These are phyloP conservation scores for Saccharum spontaneum DNA, from an alignment of 176 grass and related monocot species.

Conservation along the genomic window DNA sequence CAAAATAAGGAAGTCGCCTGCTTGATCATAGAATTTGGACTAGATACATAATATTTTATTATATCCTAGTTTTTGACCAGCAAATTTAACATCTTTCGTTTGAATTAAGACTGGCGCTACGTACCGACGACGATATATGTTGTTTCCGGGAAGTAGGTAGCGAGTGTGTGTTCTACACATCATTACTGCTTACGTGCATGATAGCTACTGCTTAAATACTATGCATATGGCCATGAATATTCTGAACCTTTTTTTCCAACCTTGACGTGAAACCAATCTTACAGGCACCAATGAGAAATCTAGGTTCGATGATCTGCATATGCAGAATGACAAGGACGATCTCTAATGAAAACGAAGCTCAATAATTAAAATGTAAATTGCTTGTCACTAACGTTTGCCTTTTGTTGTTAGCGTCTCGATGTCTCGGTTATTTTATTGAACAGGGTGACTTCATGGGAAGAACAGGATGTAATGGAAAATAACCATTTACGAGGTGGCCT, in stretches of 20 bases:
- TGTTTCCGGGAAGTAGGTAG: background rate
- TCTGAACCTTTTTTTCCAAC: background rate
- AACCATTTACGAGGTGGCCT: background rate
- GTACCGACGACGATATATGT: background rate
- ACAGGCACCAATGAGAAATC: background rate
- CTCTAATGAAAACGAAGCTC: background rate
- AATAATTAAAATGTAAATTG: background rate
- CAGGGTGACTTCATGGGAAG: background rate
- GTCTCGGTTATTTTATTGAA: background rate
- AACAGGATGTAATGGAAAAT: background rate
- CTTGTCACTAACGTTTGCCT: background rate
- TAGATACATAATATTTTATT: background rate
- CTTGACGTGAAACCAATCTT: background rate
- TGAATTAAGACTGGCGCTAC: background rate
- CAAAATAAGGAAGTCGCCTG: constrained; percentile 6
- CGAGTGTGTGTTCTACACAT: background rate
- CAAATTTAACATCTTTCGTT: background rate
- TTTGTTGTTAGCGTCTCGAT: background rate
- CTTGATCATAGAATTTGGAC: constrained; percentile 18
- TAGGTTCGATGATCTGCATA: background rate
- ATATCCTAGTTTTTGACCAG: constrained; percentile 13
- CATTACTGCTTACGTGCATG: background rate
- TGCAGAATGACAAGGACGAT: background rate
- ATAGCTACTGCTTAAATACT: background rate
- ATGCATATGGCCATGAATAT: background rate